Conservation (phyloP, 1,284 basidiomycete genomes). For the Coniferiporia sulphurascens region DNA sequence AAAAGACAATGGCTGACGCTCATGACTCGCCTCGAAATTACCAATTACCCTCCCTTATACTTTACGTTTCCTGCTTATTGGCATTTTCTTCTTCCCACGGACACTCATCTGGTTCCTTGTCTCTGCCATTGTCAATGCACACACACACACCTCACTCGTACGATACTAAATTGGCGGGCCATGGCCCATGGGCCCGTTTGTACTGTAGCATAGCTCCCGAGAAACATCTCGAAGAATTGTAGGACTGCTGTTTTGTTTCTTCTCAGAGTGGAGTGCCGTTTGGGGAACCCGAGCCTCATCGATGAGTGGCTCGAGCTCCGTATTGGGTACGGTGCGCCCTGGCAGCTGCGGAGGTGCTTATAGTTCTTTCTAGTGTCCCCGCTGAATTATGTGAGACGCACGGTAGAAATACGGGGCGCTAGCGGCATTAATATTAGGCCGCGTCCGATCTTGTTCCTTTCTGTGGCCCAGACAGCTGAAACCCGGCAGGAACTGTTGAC, state of each 20-base stretch:
- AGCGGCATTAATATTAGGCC: no score
- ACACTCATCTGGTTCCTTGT: background rate
- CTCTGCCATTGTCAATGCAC: background rate
- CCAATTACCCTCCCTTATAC: background rate
- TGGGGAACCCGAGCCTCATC: no score
- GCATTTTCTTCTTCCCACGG: background rate
- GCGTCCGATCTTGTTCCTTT: no score
- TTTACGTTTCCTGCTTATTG: background rate
- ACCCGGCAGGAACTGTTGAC: no score
- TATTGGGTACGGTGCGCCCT: no score
- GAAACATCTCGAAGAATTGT: background rate
- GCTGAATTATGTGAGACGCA: no score
- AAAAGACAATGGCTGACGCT: background rate
- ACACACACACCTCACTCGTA: background rate
- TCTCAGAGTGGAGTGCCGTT: no score
- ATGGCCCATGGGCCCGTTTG: background rate
- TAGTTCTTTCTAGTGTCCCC: no score
- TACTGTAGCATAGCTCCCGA: slow-evolving; percentile 7
- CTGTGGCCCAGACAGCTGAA: no score
- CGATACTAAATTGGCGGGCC: background rate
- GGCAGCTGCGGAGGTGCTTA: no score
- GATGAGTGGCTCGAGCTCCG: no score
- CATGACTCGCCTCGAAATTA: background rate
- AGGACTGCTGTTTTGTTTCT: background rate
- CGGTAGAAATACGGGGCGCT: no score